These are phyloP conservation scores for Neofusicoccum sp. DNA, from an alignment of 2,329 filamentous ascomycete species.

Conservation along the genomic window DNA sequence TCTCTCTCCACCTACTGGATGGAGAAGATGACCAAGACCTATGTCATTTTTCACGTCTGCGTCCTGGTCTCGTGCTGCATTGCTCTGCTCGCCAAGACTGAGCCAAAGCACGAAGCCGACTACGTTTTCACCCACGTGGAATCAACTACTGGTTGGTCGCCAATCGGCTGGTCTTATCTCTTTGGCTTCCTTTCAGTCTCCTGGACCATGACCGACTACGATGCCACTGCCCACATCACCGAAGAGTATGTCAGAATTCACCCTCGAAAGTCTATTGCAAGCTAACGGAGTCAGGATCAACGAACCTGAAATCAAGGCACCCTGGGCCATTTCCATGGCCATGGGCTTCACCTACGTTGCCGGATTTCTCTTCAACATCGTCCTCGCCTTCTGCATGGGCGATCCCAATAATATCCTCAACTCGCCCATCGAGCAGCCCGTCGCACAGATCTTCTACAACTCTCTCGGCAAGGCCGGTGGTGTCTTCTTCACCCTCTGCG, in stretches of 20 bases:
- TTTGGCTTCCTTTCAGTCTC: slow-evolving; percentile 63
- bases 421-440: slow-evolving; percentile 54
- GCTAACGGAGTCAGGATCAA: slow-evolving; percentile 37
- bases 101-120: slow-evolving; percentile 53
- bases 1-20: slow-evolving; percentile 61
- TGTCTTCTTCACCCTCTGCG: slow-evolving; percentile 59
- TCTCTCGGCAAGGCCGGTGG: slow-evolving; percentile 56
- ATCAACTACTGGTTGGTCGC: slow-evolving; percentile 56
- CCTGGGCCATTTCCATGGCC: slow-evolving; percentile 60
- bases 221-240: slow-evolving; percentile 43
- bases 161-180: slow-evolving; percentile 59
- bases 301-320: slow-evolving; percentile 54
- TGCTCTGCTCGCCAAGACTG: slow-evolving; percentile 53
- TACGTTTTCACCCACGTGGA: slow-evolving; percentile 61
- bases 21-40: slow-evolving; percentile 60
- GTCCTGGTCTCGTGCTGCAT: slow-evolving; percentile 56
- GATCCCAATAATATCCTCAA: slow-evolving; percentile 50
- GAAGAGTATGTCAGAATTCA: slow-evolving; percentile 33
- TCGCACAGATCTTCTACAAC: slow-evolving; percentile 62
- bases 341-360: slow-evolving; percentile 59
- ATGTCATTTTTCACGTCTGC: slow-evolving; percentile 60
- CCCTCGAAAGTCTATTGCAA: slow-evolving; percentile 42
- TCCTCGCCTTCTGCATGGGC: slow-evolving; percentile 61
- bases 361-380: slow-evolving; percentile 62
- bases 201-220: slow-evolving; percentile 64